Conservation (phyloP, 768 basidiomycete species). For the Ramaria sp. region DNA sequence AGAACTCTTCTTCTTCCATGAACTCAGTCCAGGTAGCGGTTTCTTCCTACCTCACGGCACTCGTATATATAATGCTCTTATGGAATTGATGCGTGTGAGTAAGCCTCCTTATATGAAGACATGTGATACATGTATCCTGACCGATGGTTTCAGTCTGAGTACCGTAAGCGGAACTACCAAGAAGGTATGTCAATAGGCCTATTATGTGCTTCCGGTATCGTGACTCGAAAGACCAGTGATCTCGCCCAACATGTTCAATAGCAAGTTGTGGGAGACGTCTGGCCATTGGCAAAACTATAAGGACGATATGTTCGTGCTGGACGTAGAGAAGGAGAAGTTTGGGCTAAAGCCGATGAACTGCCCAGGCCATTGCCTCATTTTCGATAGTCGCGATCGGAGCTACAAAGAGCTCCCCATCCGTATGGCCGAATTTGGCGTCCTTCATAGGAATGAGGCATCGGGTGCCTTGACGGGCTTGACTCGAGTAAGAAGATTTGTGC, state of each 20-base stretch:
- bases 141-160: constrained; percentile 52
- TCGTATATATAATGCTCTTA: constrained; percentile 87
- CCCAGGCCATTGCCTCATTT: constrained; percentile 93
- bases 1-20: constrained; percentile 98
- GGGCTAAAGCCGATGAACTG: constrained; percentile 99
- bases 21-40: constrained; percentile 85
- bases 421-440: constrained; percentile 97
- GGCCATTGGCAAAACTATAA: constrained; percentile 98
- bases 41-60: constrained; percentile 98
- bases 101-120: not conserved
- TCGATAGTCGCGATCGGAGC: constrained; percentile 85
- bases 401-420: constrained; percentile 95
- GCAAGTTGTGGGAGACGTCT: constrained; percentile 95
- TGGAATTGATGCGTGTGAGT: constrained; percentile 83
- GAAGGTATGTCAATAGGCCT: constrained; percentile 48
- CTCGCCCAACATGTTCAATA: constrained; percentile 95
- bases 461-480: constrained; percentile 91
- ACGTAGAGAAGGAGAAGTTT: constrained; percentile 94
- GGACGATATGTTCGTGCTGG: constrained; percentile 94
- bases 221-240: constrained; percentile 48
- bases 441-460: constrained; percentile 93
- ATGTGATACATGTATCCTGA: constrained; percentile 1
- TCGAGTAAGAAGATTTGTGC: constrained; percentile 88
- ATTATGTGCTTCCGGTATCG: not conserved
- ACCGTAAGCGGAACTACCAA: constrained; percentile 91